Evolutionary conservation across 2,329 filamentous ascomycete genomes (phyloP), one percentile per base, ranked within the genome.

Genomic region (Xylariomycetidae sp.): DNA sequence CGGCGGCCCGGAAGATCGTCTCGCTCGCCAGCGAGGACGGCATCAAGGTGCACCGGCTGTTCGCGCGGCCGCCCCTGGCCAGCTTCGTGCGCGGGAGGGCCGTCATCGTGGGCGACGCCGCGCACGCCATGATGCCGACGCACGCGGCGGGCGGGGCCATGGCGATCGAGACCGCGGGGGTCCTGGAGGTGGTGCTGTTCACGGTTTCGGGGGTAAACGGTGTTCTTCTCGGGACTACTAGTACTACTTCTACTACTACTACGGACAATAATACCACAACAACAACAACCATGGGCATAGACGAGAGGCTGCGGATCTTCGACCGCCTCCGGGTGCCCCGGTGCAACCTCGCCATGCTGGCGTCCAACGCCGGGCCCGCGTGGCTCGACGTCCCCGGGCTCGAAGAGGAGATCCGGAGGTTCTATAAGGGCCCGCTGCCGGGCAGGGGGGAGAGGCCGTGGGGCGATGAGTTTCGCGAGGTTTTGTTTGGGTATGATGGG

Each of bases 41-140:
- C 17, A 40, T 46, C 12, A 27, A 20, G 19, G 44, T 40, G 6
- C 44, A 46, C 27, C 32, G 30, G 11, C 33, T 44, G 9, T 44
- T 44, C 31, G 37, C 39, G 29, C 38, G 41, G 1, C 28, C 36
- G 7, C 34, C 44, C 6, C 33, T 46, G 1, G 31, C 38, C 20
- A 42, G 33, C 20, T 46, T 46, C 25, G 44, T 44, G 26, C 42
- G 37, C 5, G 44, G 44, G 14, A 37, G 39, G 7, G 27, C 37
- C 5, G 41, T 32, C 14, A 14, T 46, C 8, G 32, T 46, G 1
- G 44, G 44, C 3, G 44, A 46, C 16, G 34, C 38, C 10, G 41
- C 39, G 3, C 44, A 46, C 16, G 34, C 42, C n/a, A 46, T 46
- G 44, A 13, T 46, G 29, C 44, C 44, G 9, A 44, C 44, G 3